Conservation (phyloP, 1,284 basidiomycete genomes). For the Malassezia equina region DNA sequence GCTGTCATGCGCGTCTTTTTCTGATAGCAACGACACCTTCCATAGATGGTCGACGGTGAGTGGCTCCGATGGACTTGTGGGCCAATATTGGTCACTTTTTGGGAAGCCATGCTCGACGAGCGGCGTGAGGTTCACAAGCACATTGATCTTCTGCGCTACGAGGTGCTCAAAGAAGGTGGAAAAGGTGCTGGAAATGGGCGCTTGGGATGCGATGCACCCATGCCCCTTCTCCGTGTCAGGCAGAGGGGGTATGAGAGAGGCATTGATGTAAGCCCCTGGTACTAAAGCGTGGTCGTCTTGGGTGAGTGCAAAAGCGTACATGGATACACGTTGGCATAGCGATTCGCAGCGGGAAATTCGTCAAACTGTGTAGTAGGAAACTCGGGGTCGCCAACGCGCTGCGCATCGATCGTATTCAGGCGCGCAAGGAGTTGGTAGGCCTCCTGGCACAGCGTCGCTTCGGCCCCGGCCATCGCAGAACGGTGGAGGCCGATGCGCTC, state of each 20-base stretch:
- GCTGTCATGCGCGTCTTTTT: not conserved
- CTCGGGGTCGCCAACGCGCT: not conserved
- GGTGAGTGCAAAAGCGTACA: slow-evolving; percentile 3
- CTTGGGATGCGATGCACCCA: slow-evolving; percentile 84
- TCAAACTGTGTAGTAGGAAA: not conserved
- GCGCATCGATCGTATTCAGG: not conserved
- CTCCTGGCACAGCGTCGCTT: not conserved
- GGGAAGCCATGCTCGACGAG: slow-evolving; percentile 24
- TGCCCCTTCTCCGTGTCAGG: slow-evolving; percentile 34
- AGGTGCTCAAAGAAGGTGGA: slow-evolving; percentile 61
- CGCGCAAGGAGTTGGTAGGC: not conserved
- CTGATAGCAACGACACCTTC: not conserved
- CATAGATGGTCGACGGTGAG: not conserved
- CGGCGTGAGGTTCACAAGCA: slow-evolving; percentile 44
- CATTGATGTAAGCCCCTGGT: slow-evolving; percentile 32
- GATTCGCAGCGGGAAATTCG: not conserved
- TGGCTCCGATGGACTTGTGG: slow-evolving; percentile 22
- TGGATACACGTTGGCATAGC: slow-evolving; percentile 13
- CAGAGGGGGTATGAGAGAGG: slow-evolving; percentile 29
- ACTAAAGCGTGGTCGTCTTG: slow-evolving; percentile 30
- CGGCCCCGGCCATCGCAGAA: not conserved
- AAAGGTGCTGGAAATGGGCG: slow-evolving; percentile 80
- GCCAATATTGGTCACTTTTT: slow-evolving; percentile 44
- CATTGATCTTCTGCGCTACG: slow-evolving; percentile 12
- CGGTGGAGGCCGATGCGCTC: slow-evolving; percentile 3